Conservation (phyloP, 2,329 filamentous ascomycete genomes). For the Ilyonectria robusta region DNA sequence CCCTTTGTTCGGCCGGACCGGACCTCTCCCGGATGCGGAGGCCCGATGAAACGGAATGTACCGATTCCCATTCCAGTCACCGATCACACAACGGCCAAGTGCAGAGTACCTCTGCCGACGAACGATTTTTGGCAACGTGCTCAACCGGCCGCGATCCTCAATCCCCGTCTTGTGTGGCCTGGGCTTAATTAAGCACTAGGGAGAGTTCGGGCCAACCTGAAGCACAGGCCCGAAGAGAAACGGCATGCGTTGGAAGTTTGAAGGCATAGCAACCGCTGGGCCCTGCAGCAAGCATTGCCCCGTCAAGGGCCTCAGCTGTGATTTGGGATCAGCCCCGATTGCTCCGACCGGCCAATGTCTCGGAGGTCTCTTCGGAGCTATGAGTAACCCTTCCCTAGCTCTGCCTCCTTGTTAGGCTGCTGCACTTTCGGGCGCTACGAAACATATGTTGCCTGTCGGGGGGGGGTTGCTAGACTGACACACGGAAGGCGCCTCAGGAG, state of each 20-base stretch:
- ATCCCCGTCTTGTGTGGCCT: slow-evolving; percentile 21
- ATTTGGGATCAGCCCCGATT: slow-evolving; percentile 31
- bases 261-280: slow-evolving; percentile 18
- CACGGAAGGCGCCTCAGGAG: slow-evolving; percentile 16
- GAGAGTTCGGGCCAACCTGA: slow-evolving; percentile 35
- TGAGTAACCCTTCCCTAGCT: slow-evolving; percentile 10
- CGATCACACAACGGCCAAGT: slow-evolving; percentile 4
- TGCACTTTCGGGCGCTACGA: slow-evolving; percentile 38
- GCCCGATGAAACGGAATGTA: slow-evolving; percentile 9
- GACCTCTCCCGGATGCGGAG: slow-evolving; percentile 24
- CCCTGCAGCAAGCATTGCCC: slow-evolving; percentile 27
- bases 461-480: slow-evolving; percentile 29
- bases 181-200: slow-evolving; percentile 31
- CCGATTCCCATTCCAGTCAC: slow-evolving; percentile 6
- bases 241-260: slow-evolving; percentile 28
- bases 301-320: slow-evolving; percentile 31
- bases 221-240: slow-evolving; percentile 38
- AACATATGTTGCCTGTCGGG: slow-evolving; percentile 26
- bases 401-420: slow-evolving; percentile 34
- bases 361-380: slow-evolving; percentile 5
- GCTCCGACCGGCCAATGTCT: slow-evolving; percentile 25
- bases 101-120: slow-evolving; percentile 1
- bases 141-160: slow-evolving; percentile 10
- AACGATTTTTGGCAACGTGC: slow-evolving; percentile 5
- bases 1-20: slow-evolving; percentile 26